Base-by-base conservation (phyloP, 345 rosid species). In the Rhodamnia argentea region DNA sequence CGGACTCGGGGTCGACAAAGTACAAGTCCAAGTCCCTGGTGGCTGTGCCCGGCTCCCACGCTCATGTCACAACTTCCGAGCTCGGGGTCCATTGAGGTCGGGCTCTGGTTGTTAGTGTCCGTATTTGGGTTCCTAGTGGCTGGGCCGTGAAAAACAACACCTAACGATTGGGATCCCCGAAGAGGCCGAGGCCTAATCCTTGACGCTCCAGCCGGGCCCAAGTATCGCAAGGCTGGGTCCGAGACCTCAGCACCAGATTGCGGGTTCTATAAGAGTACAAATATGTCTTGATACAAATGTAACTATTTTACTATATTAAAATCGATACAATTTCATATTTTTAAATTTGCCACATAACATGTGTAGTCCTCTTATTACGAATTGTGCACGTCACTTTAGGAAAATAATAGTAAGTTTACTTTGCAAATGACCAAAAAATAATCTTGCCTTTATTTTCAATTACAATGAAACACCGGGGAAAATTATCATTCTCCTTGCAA, bases 401-500 rank as follows among this genome's bases (percentile, higher is more conserved):
- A 64, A 32, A 64, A 32, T 16, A 32, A 64, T 32, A 64, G 6
- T 16, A 4, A 16, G 22, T 32, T 64, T 29, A 10, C 23, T 16
- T 64, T 64, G 42, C 23, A 20, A 16, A 64, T 4, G 44, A 15
- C 23, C 23, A 32, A 16, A 64, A 64, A 29, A 8, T 16, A 64
- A 32, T 0, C 8, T 64, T 32, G 6, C 10, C 8, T 32, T 32
- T 16, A 29, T 15, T 32, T 64, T 16, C 8, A 29, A 32, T 29
- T 64, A 4, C 76, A 7, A 64, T 64, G 15, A 8, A 16, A 64
- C 22, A 32, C 5, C 23, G 3, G 10, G 10, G 2, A 64, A 64
- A 16, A 29, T 8, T 0, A 7, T 8, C 6, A 2, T 15, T 29
- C 29, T 62, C 12, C 7, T 6, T 0, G 4, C 0, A 15, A 64